A percentile compares a stretch with the other conserved stretches of the same genome.
phyloP scores from a whole-genome alignment of 2,329 filamentous ascomycete species.

The Aspergillus sp. region DNA sequence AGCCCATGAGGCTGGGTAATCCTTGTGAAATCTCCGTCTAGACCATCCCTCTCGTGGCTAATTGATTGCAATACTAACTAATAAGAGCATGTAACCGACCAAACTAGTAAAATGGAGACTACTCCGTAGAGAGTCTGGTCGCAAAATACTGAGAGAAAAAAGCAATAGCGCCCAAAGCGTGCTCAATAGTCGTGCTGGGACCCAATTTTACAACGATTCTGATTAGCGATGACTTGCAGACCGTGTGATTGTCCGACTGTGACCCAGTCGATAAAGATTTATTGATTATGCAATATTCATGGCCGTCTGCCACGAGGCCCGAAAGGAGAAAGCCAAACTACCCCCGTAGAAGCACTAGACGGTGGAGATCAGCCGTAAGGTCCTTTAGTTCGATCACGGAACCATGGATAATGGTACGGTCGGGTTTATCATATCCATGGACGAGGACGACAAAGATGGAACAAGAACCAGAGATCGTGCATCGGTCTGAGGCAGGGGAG shows the following conservation, averaged over 20 bases:
- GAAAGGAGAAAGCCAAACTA: conserved; percentile 15
- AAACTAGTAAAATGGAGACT: neutral
- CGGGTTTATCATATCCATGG: neutral
- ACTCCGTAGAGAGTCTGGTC: neutral
- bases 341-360: conserved; percentile 26
- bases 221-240: neutral
- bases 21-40: neutral
- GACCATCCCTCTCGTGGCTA: too few relatives aligned
- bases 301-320: neutral
- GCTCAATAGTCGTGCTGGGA: neutral
- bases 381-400: conserved; percentile 6
- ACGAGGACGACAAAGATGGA: neutral
- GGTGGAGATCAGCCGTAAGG: conserved; percentile 16
- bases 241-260: neutral
- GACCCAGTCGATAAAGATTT: neutral
- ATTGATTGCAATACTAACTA: too few relatives aligned
- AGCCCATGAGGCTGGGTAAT: neutral
- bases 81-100: too few relatives aligned
- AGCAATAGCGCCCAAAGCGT: neutral
- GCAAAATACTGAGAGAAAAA: neutral
- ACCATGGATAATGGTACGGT: conserved; percentile 14
- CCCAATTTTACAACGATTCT: neutral
- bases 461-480: neutral
- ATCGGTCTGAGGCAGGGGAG: neutral
- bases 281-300: neutral